Conservation (phyloP, 2,329 filamentous ascomycete species). For the Hymenoscyphus albidus region DNA sequence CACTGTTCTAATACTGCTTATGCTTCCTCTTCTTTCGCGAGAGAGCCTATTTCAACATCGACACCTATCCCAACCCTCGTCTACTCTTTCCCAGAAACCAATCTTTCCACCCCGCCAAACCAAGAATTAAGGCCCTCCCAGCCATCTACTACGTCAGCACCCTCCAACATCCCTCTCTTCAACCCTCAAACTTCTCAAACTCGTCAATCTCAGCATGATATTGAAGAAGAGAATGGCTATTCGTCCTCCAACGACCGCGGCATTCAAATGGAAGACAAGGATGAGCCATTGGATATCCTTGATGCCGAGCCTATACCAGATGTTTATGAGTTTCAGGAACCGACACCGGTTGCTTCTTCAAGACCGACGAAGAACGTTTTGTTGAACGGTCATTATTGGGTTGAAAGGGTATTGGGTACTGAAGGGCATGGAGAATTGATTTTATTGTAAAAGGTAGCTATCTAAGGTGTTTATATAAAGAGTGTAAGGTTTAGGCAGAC, state of each 20-base stretch:
- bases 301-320: slow-evolving; percentile 7
- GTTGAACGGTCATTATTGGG: too few relatives aligned
- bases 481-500: too few relatives aligned
- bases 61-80: not conserved
- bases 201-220: not conserved
- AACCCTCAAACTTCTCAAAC: not conserved
- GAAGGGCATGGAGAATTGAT: too few relatives aligned
- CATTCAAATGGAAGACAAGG: slow-evolving; percentile 16
- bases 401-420: too few relatives aligned
- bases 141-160: not conserved
- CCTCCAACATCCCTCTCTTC: not conserved
- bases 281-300: not conserved
- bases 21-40: not conserved
- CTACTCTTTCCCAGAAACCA: not conserved
- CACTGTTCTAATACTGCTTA: not conserved
- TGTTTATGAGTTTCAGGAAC: not conserved
- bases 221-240: slow-evolving; percentile 4
- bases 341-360: not conserved
- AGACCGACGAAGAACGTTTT: not conserved
- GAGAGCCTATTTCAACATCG: not conserved
- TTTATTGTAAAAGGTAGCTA: too few relatives aligned
- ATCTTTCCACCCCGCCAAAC: not conserved
- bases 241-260: slow-evolving; percentile 8
- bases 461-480: too few relatives aligned
- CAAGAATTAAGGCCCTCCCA: not conserved